Evolutionary conservation across 2,329 filamentous ascomycete genomes (phyloP).

Genomic region (Botrytis pseudocinerea): DNA sequence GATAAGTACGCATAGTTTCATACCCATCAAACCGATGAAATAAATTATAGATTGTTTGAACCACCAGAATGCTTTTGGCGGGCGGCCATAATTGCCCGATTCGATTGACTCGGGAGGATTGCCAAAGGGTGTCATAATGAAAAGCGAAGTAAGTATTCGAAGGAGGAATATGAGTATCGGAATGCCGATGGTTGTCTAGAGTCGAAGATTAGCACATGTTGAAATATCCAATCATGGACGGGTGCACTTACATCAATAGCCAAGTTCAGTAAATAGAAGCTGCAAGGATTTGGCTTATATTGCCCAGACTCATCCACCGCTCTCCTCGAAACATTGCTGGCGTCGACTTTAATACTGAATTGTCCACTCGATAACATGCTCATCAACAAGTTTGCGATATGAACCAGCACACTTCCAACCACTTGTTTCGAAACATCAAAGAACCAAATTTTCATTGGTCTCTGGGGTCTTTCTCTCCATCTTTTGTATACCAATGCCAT

Average conservation of each 20-base stretch:
- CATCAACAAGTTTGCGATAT: conserved; percentile 92
- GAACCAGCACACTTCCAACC: conserved; percentile 86
- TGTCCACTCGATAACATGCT: conserved; percentile 90
- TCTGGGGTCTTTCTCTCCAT: conserved; percentile 86
- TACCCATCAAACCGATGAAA: conserved; percentile 89
- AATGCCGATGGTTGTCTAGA: conserved; percentile 89
- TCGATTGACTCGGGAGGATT: conserved; percentile 84
- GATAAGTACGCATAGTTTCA: conserved; percentile 94
- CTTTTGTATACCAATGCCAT: conserved; percentile 89
- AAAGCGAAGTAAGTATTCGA: conserved; percentile 70
- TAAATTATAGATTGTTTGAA: conserved; percentile 95
- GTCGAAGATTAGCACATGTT: conserved; percentile 11
- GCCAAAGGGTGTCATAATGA: conserved; percentile 74
- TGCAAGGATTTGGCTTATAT: conserved; percentile 87
- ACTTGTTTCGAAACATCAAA: conserved; percentile 98
- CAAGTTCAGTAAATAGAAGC: conserved; percentile 91
- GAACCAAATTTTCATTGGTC: conserved; percentile 94
- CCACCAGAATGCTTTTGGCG: conserved; percentile 85
- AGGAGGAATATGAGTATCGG: conserved; percentile 91
- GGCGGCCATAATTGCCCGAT: conserved; percentile 86
- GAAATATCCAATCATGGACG: conserved; percentile 34
- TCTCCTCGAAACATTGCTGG: conserved; percentile 41
- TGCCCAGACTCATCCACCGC: conserved; percentile 47
- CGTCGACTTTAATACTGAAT: conserved; percentile 65
- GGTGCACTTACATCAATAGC: conserved; percentile 80